Evolutionary conservation across 164 flowering plant species (phyloP), one percentile per base, ranked within the genome.

Genomic region (Amborella trichopoda): DNA sequence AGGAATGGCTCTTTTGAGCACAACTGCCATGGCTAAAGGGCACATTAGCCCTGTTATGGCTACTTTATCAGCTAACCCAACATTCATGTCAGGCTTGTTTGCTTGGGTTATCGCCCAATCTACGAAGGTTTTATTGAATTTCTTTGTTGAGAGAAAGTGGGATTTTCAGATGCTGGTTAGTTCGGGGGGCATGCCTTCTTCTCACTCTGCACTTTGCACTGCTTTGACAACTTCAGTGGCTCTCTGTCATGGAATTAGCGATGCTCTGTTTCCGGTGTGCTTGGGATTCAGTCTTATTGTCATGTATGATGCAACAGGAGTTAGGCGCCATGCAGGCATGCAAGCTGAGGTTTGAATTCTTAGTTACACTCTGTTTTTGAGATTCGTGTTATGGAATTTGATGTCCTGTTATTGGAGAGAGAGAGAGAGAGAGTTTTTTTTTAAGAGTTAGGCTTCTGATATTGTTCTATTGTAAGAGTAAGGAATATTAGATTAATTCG

Each of bases 281-380:
- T 68, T 89, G 74, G 93, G 95, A 48, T 84, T 89, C 50, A 80
- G 80, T 56, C 67, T 77, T 52, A 80, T 89, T 47, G 95, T 84
- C 32, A 89, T 89, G 97, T 89, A 84, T 58, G 95, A 84, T 64
- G 97, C 97, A 0, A 80, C 71, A 26, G 97, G 97, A 3, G 95
- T 89, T 8, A 57, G 97, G n/a, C 63, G 93, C 28, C 97, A 89
- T 43, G 97, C 95, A 4, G 97, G 97, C 6, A 76, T 89, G 78
- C 95, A 89, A 58, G 97, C 97, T 10, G 71, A 82, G 88, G 97
- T 82, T n/a, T n/a, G n/a, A n/a, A n/a, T n/a, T n/a, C n/a, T n/a
- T n/a, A n/a, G n/a, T n/a, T n/a, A n/a, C n/a, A n/a, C n/a, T n/a
- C n/a, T n/a, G n/a, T n/a, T n/a, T n/a, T n/a, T n/a, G n/a, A n/a